A percentile compares a stretch with the other conserved stretches of the same genome.
phyloP scores from a whole-genome alignment of 2,329 filamentous ascomycete genomes.

The Fusarium sambucinum region DNA sequence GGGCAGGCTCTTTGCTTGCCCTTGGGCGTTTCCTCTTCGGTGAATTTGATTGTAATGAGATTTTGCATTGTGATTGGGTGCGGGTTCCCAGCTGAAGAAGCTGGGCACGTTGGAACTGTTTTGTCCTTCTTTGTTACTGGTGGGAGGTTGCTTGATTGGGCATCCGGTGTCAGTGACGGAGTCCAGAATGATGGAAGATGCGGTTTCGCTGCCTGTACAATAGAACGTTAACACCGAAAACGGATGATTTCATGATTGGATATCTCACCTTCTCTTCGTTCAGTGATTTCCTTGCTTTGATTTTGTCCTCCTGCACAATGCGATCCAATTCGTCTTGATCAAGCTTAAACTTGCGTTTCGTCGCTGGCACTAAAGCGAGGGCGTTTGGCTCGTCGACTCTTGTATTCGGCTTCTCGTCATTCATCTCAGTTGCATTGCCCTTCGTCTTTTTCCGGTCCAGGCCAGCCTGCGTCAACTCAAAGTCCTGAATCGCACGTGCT shows the following conservation, averaged over 20 bases:
- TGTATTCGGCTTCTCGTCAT: conserved; percentile 4
- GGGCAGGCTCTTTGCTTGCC: conserved; percentile 73
- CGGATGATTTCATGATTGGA: neutral
- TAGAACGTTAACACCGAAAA: conserved; percentile 22
- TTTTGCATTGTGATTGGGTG: conserved; percentile 84
- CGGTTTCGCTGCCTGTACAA: conserved; percentile 69
- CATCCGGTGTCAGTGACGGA: conserved; percentile 79
- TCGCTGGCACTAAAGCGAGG: conserved; percentile 39
- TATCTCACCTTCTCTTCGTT: conserved; percentile 75
- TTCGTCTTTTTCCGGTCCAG: conserved; percentile 57
- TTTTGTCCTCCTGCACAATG: conserved; percentile 76
- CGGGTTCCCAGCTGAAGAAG: conserved; percentile 72
- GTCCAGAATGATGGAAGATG: conserved; percentile 92
- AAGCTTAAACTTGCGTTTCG: conserved; percentile 79
- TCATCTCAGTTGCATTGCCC: conserved; percentile 56
- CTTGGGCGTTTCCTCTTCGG: conserved; percentile 70
- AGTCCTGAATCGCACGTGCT: conserved; percentile 79
- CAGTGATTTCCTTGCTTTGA: conserved; percentile 76
- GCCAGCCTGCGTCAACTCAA: conserved; percentile 86
- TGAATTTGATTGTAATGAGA: conserved; percentile 81
- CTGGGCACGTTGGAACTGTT: conserved; percentile 79
- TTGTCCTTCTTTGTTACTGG: conserved; percentile 72
- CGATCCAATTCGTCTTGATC: conserved; percentile 81
- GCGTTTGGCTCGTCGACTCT: conserved; percentile 12
- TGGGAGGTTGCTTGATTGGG: conserved; percentile 62